A percentile compares a stretch with the other conserved stretches of the same genome.
These are phyloP conservation scores for Oxyria digyna DNA, from an alignment of 148 eudicot genomes.

Conservation along the genomic window DNA sequence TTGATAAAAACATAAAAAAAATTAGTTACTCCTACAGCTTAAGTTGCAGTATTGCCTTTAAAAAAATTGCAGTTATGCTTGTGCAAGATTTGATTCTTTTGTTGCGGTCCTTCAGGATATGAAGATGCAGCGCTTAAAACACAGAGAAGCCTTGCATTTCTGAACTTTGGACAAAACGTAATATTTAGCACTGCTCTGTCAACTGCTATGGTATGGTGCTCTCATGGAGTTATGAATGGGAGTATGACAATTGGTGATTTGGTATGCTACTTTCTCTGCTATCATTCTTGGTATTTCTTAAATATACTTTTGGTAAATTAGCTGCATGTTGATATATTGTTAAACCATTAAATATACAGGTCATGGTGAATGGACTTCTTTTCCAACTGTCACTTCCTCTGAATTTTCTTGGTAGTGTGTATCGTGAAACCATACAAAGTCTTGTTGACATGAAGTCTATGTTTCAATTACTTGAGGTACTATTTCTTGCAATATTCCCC, in stretches of 20 bases:
- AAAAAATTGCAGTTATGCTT: background rate
- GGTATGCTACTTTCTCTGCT: slow-evolving; percentile 28
- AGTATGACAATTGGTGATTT: slow-evolving; percentile 90
- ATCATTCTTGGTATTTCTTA: background rate
- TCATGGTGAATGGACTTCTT: slow-evolving; percentile 93
- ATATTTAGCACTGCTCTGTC: slow-evolving; percentile 80
- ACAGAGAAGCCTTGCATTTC: slow-evolving; percentile 83
- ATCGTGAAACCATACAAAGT: slow-evolving; percentile 91
- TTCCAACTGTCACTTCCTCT: slow-evolving; percentile 93
- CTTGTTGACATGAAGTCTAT: slow-evolving; percentile 87
- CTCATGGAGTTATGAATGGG: slow-evolving; percentile 67
- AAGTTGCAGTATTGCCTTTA: too few relatives aligned
- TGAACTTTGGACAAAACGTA: slow-evolving; percentile 82
- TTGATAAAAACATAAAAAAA: background rate
- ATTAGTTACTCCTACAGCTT: background rate
- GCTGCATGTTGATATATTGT: background rate
- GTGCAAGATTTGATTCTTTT: background rate
- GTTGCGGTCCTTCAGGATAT: slow-evolving; percentile 41
- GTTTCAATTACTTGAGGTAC: slow-evolving; percentile 94
- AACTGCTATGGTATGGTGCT: slow-evolving; percentile 77
- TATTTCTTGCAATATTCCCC: background rate
- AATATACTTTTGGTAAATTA: background rate
- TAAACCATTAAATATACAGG: slow-evolving; percentile 28
- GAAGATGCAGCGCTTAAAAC: slow-evolving; percentile 93
- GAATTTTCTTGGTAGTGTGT: slow-evolving; percentile 93